Evolutionary conservation across 192 early-diverging fungal genomes (phyloP).

Genomic region (Backusella liffmaniae): DNA sequence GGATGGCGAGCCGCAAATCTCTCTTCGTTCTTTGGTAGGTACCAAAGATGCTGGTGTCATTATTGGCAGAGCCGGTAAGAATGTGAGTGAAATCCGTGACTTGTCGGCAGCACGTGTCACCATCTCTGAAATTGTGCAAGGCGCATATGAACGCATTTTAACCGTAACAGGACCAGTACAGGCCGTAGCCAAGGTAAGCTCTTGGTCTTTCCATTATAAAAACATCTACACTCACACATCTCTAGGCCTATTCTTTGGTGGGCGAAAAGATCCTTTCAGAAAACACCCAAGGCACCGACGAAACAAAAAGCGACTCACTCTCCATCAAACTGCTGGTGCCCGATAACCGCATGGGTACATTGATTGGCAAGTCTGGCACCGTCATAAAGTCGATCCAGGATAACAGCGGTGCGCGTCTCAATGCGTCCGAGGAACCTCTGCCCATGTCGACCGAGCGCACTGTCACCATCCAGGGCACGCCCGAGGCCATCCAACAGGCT

Average conservation of each 20-base stretch:
- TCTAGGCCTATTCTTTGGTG: conserved; percentile 62
- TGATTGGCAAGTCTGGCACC: conserved; percentile 87
- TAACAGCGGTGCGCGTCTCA: conserved; percentile 76
- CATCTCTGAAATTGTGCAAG: conserved; percentile 84
- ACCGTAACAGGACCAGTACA: conserved; percentile 70
- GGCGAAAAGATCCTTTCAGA: conserved; percentile 73
- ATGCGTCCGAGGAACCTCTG: conserved; percentile 84
- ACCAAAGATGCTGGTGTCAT: conserved; percentile 85
- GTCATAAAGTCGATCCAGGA: conserved; percentile 96
- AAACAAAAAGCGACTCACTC: conserved; percentile 30
- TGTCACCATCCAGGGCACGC: conserved; percentile 78
- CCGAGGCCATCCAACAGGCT: conserved; percentile 83
- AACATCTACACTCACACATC: no score
- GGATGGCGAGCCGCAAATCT: conserved; percentile 12
- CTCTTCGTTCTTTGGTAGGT: conserved; percentile 58
- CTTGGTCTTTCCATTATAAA: no score
- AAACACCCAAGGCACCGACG: conserved; percentile 47
- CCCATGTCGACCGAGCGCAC: conserved; percentile 91
- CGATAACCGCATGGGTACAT: conserved; percentile 80
- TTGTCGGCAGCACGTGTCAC: conserved; percentile 83
- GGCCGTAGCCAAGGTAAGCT: conserved; percentile 65
- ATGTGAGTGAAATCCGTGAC: conserved; percentile 89
- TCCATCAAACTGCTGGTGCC: conserved; percentile 86
- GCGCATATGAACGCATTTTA: conserved; percentile 71
- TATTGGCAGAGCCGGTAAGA: conserved; percentile 85